These are phyloP conservation scores for Sequoia sempervirens DNA, from an alignment of 75 land plant genomes.

Conservation along the genomic window DNA sequence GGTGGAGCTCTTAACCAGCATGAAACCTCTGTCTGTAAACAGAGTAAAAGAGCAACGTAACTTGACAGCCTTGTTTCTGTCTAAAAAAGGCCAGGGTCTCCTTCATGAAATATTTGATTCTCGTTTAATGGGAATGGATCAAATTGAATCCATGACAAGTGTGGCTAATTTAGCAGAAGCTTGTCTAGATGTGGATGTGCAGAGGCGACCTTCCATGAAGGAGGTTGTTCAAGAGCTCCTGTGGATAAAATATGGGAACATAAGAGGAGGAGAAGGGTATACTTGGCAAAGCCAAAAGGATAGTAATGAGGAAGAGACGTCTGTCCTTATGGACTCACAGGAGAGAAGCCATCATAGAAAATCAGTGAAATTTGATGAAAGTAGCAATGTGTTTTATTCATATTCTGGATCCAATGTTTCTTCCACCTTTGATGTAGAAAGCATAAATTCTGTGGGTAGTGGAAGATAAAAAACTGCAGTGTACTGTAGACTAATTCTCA, in stretches of 20 bases:
- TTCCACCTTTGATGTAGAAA: neutral
- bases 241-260: neutral
- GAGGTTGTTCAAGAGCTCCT: neutral
- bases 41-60: neutral
- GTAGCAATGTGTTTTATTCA: neutral
- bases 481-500: neutral
- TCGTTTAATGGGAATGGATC: neutral
- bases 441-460: neutral
- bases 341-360: neutral
- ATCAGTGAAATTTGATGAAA: neutral
- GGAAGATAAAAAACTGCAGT: neutral
- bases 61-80: neutral
- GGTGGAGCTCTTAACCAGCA: slow-evolving; percentile 25
- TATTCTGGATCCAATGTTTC: neutral
- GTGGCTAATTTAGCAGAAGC: slow-evolving; percentile 2
- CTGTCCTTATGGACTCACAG: neutral
- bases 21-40: neutral
- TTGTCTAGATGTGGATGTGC: neutral
- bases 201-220: slow-evolving; percentile 1
- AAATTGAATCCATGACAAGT: neutral
- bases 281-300: neutral
- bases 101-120: neutral
- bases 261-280: neutral
- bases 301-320: neutral
- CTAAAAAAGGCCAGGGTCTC: neutral